Conservation (phyloP, 208 protist genomes). For the Trypanosoma brucei region DNA sequence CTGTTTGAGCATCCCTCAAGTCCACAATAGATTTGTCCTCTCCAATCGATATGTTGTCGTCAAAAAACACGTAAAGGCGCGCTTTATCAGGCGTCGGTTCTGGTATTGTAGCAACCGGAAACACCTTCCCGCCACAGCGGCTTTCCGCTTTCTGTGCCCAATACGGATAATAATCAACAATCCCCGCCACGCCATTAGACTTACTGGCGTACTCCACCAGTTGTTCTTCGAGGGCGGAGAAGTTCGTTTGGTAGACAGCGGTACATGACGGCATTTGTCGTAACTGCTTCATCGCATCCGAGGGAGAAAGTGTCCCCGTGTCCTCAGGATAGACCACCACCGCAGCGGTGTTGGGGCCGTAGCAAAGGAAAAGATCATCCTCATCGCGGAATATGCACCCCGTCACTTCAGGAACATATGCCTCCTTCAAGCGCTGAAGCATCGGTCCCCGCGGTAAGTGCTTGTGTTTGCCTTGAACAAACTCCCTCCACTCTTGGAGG, state of each 20-base stretch:
- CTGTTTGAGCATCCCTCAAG: slow-evolving; percentile 46
- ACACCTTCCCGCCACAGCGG: slow-evolving; percentile 79
- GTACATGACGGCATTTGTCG: slow-evolving; percentile 38
- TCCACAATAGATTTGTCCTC: slow-evolving; percentile 87
- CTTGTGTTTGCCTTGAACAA: slow-evolving; percentile 62
- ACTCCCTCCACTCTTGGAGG: slow-evolving; percentile 72
- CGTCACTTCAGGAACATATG: slow-evolving; percentile 42
- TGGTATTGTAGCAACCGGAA: slow-evolving; percentile 33
- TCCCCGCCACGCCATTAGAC: slow-evolving; percentile 62
- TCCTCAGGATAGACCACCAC: slow-evolving; percentile 20
- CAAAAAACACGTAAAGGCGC: slow-evolving; percentile 80
- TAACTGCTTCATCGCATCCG: slow-evolving; percentile 30
- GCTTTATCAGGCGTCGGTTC: slow-evolving; percentile 15
- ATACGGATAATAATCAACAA: slow-evolving; percentile 87
- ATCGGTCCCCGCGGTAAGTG: slow-evolving; percentile 56
- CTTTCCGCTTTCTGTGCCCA: slow-evolving; percentile 80
- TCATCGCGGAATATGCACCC: slow-evolving; percentile 63
- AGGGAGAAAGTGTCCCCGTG: slow-evolving; percentile 18
- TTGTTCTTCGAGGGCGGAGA: slow-evolving; percentile 38
- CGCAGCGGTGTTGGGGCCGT: slow-evolving; percentile 55
- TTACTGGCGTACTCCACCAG: slow-evolving; percentile 45
- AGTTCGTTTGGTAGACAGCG: slow-evolving; percentile 39
- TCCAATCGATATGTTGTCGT: slow-evolving; percentile 87
- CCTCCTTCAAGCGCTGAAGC: slow-evolving; percentile 36
- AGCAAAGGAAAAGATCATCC: slow-evolving; percentile 64